Evolutionary conservation across 208 protist genomes (phyloP), one percentile per base, ranked within the genome.

Genomic region (Zelonia costaricensis): DNA sequence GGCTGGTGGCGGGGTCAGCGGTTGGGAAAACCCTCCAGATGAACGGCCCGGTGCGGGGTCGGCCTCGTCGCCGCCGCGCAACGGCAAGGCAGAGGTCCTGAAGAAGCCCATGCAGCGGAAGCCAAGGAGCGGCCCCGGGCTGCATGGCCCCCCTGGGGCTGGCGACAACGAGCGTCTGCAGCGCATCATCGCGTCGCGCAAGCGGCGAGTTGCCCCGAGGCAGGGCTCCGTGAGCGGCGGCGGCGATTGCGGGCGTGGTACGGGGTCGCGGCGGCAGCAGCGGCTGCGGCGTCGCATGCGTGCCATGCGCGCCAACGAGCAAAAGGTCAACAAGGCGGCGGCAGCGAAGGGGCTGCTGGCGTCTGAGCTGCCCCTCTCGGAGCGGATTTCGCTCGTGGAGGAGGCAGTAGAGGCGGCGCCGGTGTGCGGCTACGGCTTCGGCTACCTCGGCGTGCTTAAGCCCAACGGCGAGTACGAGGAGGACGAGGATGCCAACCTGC

Each of bases 381-480:
- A 62, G 40, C 68, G 43, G 8, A 18, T 61, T 9, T 64, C 57
- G 54, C 54, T 69, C 46, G 28, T 25, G 10, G 72, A 74, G 16
- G 73, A 77, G 15, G 20, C 36, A 16, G 22, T 56, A 20, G 69
- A 60, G 27, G 63, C 68, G 18, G 55, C 60, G 13, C 88, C 82
- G 7, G 23, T 80, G 12, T 88, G 74, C 56, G 88, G 88, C 1
- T 94, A 88, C 56, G 88, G 88, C 8, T 88, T 92, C 62, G 88
- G 88, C 1, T 94, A 92, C 44, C 66, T 92, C 15, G 88, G 85
- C 31, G 73, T 94, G 4, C 64, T 94, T 0, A 84, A 76, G 38
- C 75, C 83, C 15, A 73, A 88, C 59, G 88, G 88, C 13, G 78
- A 86, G 40, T 92, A 87, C 62, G 83, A 92, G 28, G 75, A 77